phyloP scores from a whole-genome alignment of 768 basidiomycete genomes.

The Suillus tomentosus region DNA sequence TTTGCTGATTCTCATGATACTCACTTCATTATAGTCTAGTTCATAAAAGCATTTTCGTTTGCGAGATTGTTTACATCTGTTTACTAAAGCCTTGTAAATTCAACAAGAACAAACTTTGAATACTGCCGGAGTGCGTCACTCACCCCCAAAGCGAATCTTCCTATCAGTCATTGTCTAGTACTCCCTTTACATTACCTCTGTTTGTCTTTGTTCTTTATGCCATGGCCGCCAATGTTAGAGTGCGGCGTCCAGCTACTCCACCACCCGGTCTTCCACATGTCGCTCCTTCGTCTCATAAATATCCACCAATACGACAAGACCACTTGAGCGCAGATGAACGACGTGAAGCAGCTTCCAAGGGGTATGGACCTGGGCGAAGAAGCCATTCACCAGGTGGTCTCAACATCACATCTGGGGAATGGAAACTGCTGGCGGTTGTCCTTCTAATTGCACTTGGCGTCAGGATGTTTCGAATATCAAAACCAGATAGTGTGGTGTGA shows the following conservation, averaged over 20 bases:
- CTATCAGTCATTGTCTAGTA: neutral
- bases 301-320: slow-evolving; percentile 63
- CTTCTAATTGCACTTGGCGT: slow-evolving; percentile 75
- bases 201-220: slow-evolving; percentile 10
- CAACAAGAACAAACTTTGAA: slow-evolving; percentile 9
- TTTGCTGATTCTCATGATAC: neutral
- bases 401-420: slow-evolving; percentile 69
- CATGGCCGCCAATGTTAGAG: slow-evolving; percentile 58
- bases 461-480: slow-evolving; percentile 82
- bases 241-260: slow-evolving; percentile 69
- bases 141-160: neutral
- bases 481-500: slow-evolving; percentile 91
- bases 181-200: slow-evolving; percentile 9
- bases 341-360: slow-evolving; percentile 68
- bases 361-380: slow-evolving; percentile 53
- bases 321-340: slow-evolving; percentile 76
- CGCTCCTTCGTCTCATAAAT: slow-evolving; percentile 46
- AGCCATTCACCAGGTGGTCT: slow-evolving; percentile 59
- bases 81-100: slow-evolving; percentile 1
- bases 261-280: slow-evolving; percentile 47
- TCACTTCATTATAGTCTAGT: neutral
- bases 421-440: slow-evolving; percentile 69
- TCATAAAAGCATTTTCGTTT: neutral
- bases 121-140: neutral
- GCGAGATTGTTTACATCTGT: neutral